These are phyloP conservation scores for Hanseniaspora vineae DNA, from an alignment of 805 yeast species.

Conservation along the genomic window DNA sequence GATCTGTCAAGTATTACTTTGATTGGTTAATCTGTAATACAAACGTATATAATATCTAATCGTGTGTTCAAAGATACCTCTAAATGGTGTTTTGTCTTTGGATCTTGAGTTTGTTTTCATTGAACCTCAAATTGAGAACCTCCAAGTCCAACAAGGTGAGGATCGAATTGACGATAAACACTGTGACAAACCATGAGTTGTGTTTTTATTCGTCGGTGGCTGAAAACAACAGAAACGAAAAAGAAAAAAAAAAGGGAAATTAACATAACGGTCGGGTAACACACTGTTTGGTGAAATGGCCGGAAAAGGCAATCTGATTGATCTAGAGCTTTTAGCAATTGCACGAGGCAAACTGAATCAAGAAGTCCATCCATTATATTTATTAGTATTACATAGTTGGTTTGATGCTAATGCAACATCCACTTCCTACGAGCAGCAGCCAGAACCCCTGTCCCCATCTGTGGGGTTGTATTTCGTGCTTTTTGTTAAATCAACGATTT, in stretches of 20 bases:
- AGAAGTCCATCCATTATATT: not conserved
- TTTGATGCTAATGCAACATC: not conserved
- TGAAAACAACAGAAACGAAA: not conserved
- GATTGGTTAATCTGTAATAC: not conserved
- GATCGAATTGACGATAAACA: too few relatives aligned
- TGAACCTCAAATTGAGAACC: too few relatives aligned
- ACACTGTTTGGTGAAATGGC: too few relatives aligned
- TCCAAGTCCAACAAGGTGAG: too few relatives aligned
- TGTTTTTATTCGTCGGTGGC: too few relatives aligned
- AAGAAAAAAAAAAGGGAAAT: not conserved
- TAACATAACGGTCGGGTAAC: not conserved
- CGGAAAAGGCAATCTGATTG: too few relatives aligned
- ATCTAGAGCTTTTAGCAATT: too few relatives aligned
- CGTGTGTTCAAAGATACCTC: not conserved
- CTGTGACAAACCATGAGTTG: too few relatives aligned
- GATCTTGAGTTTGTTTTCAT: too few relatives aligned
- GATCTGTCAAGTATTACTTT: not conserved
- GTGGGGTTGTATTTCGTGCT: not conserved
- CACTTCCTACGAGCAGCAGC: not conserved
- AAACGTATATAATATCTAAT: not conserved
- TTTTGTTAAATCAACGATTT: not conserved
- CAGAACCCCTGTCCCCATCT: not conserved
- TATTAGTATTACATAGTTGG: not conserved
- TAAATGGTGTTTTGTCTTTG: not conserved
- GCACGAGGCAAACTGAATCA: not conserved